These are phyloP conservation scores for Acacia melanoxylon DNA, from an alignment of 306 rosid species.

Conservation along the genomic window DNA sequence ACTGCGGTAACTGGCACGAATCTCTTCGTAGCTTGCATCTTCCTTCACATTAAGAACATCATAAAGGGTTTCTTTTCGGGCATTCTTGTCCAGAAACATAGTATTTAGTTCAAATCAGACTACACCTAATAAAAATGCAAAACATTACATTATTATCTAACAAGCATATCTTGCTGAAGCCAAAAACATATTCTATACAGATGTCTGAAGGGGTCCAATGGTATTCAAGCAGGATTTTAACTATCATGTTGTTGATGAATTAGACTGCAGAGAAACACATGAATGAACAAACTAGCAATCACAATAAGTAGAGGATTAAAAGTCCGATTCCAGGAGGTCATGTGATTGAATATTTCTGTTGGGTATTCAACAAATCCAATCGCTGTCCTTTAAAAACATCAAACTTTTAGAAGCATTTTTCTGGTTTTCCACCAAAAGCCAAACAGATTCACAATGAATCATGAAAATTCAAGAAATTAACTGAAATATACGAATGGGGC, in stretches of 20 bases:
- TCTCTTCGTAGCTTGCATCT: conserved; percentile 72
- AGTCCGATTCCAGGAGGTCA: not conserved
- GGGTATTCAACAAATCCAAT: not conserved
- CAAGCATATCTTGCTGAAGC: not conserved
- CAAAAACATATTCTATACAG: not conserved
- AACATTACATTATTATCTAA: not conserved
- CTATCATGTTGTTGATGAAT: not conserved
- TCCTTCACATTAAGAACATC: conserved; percentile 63
- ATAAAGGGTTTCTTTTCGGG: conserved; percentile 62
- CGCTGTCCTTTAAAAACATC: not conserved
- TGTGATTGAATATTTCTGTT: not conserved
- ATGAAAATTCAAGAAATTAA: not conserved
- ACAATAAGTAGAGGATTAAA: not conserved
- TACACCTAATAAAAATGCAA: conserved; percentile 17
- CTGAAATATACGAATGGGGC: not conserved
- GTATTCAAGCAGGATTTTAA: not conserved
- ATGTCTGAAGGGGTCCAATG: not conserved
- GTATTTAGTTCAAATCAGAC: conserved; percentile 9
- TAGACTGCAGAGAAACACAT: not conserved
- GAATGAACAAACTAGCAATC: not conserved
- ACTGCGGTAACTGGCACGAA: conserved; percentile 69
- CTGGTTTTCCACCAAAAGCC: not conserved
- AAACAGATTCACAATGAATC: not conserved
- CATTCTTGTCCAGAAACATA: conserved; percentile 52
- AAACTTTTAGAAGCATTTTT: not conserved